Percentiles rank a stretch among this genome's conserved stretches.
Conservation (phyloP, 2,329 filamentous ascomycete species). For the Xylaria sp. region DNA sequence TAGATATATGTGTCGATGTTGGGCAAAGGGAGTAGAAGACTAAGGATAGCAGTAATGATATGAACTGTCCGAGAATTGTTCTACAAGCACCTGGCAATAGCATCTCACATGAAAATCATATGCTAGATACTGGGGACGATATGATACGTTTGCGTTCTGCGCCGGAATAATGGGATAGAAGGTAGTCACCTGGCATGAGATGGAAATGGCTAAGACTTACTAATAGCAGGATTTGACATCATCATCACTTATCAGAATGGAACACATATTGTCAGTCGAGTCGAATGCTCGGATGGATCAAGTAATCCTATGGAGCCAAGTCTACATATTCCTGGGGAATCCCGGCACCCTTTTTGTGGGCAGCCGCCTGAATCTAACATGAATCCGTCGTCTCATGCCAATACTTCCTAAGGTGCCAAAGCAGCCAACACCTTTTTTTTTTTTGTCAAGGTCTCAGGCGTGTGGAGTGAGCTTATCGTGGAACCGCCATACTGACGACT, state of each 20-base stretch:
- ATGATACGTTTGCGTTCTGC: no score
- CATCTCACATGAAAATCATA: no score
- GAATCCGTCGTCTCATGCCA: not conserved
- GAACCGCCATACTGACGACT: no score
- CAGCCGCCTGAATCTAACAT: not conserved
- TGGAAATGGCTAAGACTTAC: not conserved
- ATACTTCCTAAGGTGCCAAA: not conserved
- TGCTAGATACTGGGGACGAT: no score
- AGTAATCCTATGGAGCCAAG: not conserved
- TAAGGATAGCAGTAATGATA: no score
- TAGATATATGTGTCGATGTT: no score
- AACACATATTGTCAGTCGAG: not conserved
- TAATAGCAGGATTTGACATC: not conserved
- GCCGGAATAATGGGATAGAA: no score
- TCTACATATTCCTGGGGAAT: not conserved
- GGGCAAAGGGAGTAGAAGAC: no score
- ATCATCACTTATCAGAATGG: not conserved
- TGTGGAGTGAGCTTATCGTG: no score
- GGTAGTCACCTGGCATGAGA: no score
- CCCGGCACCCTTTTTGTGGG: not conserved
- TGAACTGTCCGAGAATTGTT: no score
- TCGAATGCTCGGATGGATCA: not conserved
- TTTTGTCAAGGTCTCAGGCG: not conserved
- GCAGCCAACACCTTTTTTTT: not conserved
- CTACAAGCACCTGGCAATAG: no score